Conservation (phyloP, 2,329 filamentous ascomycete species). For the Thielaviopsis musarum region DNA sequence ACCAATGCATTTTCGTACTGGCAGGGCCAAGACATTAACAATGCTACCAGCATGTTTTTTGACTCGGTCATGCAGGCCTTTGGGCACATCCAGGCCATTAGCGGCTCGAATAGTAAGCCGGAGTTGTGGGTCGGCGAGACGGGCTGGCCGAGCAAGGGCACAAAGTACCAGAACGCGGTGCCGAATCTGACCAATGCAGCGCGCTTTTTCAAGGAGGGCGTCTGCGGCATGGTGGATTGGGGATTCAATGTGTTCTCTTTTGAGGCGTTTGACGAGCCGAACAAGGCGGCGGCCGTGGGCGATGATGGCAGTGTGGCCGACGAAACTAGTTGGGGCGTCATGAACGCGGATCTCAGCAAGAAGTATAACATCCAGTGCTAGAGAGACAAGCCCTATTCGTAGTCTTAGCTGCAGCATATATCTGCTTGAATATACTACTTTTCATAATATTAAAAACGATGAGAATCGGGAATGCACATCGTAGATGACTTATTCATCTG, state of each 20-base stretch:
- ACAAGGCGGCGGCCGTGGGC: slow-evolving; percentile 48
- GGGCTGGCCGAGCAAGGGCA: slow-evolving; percentile 46
- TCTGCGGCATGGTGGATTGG: slow-evolving; percentile 48
- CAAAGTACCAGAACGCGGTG: slow-evolving; percentile 42
- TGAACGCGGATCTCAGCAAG: slow-evolving; percentile 37
- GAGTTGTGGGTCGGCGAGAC: slow-evolving; percentile 56
- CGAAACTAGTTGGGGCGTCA: slow-evolving; percentile 55
- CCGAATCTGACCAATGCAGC: slow-evolving; percentile 42
- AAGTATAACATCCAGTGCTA: slow-evolving; percentile 30
- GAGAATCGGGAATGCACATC: neutral
- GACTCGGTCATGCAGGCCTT: slow-evolving; percentile 50
- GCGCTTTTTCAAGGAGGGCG: slow-evolving; percentile 41
- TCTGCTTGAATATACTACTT: neutral
- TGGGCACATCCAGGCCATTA: slow-evolving; percentile 40
- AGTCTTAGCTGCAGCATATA: neutral
- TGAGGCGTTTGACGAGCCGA: slow-evolving; percentile 56
- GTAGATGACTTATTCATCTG: neutral
- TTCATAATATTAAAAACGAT: neutral
- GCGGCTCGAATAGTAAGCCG: slow-evolving; percentile 26
- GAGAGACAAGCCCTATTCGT: neutral
- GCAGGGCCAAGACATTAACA: slow-evolving; percentile 43
- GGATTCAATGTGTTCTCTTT: slow-evolving; percentile 56
- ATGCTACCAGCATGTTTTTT: slow-evolving; percentile 43
- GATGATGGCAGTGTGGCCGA: slow-evolving; percentile 43
- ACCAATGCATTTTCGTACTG: slow-evolving; percentile 59